Conservation (phyloP, 106 monocot genomes). For the Dendrobium nobile region DNA sequence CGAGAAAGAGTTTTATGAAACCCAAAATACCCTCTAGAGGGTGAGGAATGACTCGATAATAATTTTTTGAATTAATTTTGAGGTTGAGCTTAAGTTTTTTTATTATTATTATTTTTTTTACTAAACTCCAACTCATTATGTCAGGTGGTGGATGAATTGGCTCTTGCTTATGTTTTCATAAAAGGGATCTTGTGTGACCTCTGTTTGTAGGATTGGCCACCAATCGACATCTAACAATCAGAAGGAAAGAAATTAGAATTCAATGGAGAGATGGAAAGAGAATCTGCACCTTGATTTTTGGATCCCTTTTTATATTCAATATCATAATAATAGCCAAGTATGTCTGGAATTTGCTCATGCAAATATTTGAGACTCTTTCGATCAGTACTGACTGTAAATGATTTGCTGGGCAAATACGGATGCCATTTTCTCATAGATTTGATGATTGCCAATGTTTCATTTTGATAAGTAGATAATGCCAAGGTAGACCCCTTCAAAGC, state of each 20-base stretch:
- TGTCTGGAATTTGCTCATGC: too few species aligned
- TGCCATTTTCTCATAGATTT: background rate
- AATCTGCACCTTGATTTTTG: background rate
- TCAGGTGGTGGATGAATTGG: background rate
- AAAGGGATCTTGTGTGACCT: background rate
- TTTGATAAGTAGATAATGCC: slow-evolving; percentile 3
- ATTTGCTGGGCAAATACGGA: background rate
- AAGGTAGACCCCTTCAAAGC: background rate
- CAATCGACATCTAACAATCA: background rate
- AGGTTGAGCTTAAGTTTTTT: background rate
- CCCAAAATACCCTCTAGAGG: background rate
- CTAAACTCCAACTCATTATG: slow-evolving; percentile 5
- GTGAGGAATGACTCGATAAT: background rate
- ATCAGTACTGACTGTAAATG: slow-evolving; percentile 1
- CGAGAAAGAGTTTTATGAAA: background rate
- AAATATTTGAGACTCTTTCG: slow-evolving; percentile 12
- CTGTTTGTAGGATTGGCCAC: background rate
- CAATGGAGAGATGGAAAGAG: background rate
- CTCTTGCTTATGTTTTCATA: background rate
- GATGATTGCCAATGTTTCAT: slow-evolving; percentile 12
- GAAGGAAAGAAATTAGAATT: background rate
- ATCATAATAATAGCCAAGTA: too few species aligned
- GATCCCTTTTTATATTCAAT: background rate
- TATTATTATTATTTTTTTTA: too few species aligned
- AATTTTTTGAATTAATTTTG: background rate